Evolutionary conservation across 2,329 filamentous ascomycete species (phyloP).

Genomic region (Paraphoma chrysanthemicola): DNA sequence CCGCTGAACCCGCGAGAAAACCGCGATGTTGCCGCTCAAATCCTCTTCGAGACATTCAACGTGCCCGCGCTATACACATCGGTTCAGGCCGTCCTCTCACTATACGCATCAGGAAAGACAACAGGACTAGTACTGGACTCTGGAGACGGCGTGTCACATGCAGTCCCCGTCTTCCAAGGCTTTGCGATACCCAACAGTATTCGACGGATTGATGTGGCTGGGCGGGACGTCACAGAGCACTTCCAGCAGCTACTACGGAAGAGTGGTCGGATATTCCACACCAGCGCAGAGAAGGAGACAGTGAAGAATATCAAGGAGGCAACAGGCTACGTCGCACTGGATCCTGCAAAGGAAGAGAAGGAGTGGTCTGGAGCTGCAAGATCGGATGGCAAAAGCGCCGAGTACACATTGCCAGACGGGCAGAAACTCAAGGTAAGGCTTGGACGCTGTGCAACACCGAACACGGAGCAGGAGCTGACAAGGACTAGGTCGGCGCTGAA

Average conservation of each 20-base stretch:
- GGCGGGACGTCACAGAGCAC: slow-evolving; percentile 94
- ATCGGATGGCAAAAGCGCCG: slow-evolving; percentile 77
- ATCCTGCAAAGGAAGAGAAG: slow-evolving; percentile 94
- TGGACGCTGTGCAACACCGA: slow-evolving; percentile 8
- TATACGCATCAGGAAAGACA: slow-evolving; percentile 94
- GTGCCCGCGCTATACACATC: slow-evolving; percentile 95
- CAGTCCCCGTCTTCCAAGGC: slow-evolving; percentile 96
- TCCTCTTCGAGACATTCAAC: slow-evolving; percentile 98
- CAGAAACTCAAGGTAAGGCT: slow-evolving; percentile 81
- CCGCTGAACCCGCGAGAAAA: slow-evolving; percentile 95
- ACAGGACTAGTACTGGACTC: slow-evolving; percentile 95
- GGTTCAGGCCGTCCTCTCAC: slow-evolving; percentile 92
- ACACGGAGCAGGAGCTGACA: slow-evolving; percentile 26
- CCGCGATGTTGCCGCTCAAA: slow-evolving; percentile 94
- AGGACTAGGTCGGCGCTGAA: slow-evolving; percentile 79
- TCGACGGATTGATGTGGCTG: slow-evolving; percentile 92
- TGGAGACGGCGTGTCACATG: slow-evolving; percentile 95
- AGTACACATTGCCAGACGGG: slow-evolving; percentile 91
- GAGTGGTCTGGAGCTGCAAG: slow-evolving; percentile 85
- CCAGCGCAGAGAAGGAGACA: slow-evolving; percentile 98
- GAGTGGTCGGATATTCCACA: slow-evolving; percentile 93
- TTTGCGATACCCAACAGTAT: slow-evolving; percentile 97
- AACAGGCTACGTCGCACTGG: slow-evolving; percentile 86
- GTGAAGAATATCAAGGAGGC: slow-evolving; percentile 97
- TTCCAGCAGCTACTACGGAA: slow-evolving; percentile 90